phyloP scores from a whole-genome alignment of 2,329 filamentous ascomycete species.

The Sclerotinia borealis region DNA sequence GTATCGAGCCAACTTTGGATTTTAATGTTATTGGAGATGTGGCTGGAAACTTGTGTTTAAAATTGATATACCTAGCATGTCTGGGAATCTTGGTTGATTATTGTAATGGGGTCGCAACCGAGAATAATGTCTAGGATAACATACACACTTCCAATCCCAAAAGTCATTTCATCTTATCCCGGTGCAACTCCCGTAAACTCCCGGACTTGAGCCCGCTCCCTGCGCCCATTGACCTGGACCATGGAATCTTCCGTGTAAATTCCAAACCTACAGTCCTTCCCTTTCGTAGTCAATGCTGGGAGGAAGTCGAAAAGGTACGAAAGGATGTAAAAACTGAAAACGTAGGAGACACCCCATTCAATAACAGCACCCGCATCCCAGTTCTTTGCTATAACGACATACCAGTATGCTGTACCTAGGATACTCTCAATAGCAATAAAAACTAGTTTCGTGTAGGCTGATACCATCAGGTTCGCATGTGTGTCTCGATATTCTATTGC shows the following conservation, averaged over 20 bases:
- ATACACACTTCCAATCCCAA: neutral
- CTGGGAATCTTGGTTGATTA: neutral
- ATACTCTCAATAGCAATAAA: slow-evolving; percentile 79
- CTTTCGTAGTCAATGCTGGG: slow-evolving; percentile 46
- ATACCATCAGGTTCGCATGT: slow-evolving; percentile 40
- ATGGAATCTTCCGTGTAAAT: neutral
- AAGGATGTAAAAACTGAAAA: slow-evolving; percentile 82
- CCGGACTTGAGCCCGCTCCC: neutral
- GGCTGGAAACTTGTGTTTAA: neutral
- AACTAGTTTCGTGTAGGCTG: slow-evolving; percentile 67
- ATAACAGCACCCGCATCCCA: slow-evolving; percentile 67
- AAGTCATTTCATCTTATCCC: neutral
- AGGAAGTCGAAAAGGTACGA: slow-evolving; percentile 82
- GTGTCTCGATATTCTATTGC: slow-evolving; percentile 2
- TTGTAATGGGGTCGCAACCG: neutral
- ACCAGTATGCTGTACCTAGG: slow-evolving; percentile 71
- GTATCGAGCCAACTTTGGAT: neutral
- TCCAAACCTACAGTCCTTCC: slow-evolving; percentile 3
- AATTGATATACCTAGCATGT: neutral
- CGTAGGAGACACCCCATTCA: slow-evolving; percentile 70
- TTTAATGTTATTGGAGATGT: neutral
- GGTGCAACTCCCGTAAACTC: neutral
- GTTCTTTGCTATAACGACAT: slow-evolving; percentile 60
- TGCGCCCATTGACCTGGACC: neutral
- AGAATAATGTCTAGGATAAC: neutral